Percentiles rank a stretch among this genome's conserved stretches.
Evolutionary conservation across 2,329 filamentous ascomycete genomes (phyloP).

Genomic region (Mycosphaerella arachidis): DNA sequence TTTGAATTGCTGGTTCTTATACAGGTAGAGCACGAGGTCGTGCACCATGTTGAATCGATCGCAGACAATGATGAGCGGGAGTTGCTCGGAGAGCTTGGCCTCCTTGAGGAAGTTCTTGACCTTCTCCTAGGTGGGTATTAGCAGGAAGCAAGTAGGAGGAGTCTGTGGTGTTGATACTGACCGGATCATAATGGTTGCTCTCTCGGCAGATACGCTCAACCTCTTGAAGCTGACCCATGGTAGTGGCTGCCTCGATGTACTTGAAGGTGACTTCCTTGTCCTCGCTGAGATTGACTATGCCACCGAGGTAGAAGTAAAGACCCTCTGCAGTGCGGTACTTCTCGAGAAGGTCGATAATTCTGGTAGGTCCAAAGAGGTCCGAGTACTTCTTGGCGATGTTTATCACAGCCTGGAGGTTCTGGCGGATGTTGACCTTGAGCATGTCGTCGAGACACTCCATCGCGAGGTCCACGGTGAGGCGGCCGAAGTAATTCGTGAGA

Average conservation of each 20-base stretch:
- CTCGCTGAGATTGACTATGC: slow-evolving; percentile 94
- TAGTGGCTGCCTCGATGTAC: slow-evolving; percentile 95
- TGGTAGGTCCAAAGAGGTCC: slow-evolving; percentile 81
- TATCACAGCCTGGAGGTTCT: slow-evolving; percentile 91
- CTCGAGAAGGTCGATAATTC: slow-evolving; percentile 88
- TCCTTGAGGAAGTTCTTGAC: slow-evolving; percentile 99
- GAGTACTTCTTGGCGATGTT: slow-evolving; percentile 98
- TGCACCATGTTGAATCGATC: slow-evolving; percentile 99
- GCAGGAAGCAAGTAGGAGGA: not conserved
- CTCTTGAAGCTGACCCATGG: slow-evolving; percentile 88
- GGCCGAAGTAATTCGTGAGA: slow-evolving; percentile 87
- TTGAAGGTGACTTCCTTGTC: slow-evolving; percentile 97
- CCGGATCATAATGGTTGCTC: slow-evolving; percentile 49
- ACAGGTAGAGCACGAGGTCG: slow-evolving; percentile 90
- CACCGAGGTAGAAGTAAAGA: slow-evolving; percentile 96
- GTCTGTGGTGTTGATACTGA: not conserved
- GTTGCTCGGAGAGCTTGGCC: slow-evolving; percentile 82
- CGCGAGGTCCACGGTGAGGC: slow-evolving; percentile 90
- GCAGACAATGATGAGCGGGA: slow-evolving; percentile 96
- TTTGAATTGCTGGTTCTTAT: slow-evolving; percentile 99
- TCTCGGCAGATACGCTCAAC: slow-evolving; percentile 97
- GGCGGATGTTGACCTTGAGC: slow-evolving; percentile 93
- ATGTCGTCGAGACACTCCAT: slow-evolving; percentile 93
- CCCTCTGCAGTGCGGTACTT: slow-evolving; percentile 97
- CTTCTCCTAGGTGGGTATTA: slow-evolving; percentile 78